These are phyloP conservation scores for Naegleria lovaniensis DNA, from an alignment of 208 protist species.

Conservation along the genomic window DNA sequence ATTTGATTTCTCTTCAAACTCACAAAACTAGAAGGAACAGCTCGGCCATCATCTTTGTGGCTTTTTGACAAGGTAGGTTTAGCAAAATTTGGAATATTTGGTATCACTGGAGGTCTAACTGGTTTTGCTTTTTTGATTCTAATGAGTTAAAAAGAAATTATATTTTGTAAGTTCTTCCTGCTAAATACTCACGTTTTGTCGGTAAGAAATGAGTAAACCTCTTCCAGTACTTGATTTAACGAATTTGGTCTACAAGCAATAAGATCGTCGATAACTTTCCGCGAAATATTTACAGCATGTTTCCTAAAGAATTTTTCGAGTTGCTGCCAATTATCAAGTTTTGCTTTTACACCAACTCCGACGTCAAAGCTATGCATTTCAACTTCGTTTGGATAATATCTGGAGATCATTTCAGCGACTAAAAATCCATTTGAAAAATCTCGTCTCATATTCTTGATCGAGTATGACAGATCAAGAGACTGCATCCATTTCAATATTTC, in stretches of 20 bases:
- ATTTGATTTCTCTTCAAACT: neutral
- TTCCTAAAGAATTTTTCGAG: constrained; percentile 60
- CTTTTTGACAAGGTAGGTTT: neutral
- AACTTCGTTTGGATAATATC: constrained; percentile 63
- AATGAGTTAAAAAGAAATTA: neutral
- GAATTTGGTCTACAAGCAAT: constrained; percentile 55
- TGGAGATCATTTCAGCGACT: constrained; percentile 80
- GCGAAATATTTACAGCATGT: constrained; percentile 57
- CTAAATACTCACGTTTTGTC: constrained; percentile 39
- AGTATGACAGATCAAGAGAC: constrained; percentile 75
- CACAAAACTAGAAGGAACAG: neutral
- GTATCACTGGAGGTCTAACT: neutral
- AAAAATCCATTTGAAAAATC: constrained; percentile 87
- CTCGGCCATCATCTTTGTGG: neutral
- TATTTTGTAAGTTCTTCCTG: neutral
- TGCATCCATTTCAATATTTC: constrained; percentile 92
- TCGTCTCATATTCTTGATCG: constrained; percentile 75
- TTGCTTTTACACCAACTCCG: constrained; percentile 60
- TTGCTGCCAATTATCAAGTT: constrained; percentile 74
- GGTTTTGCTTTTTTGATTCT: constrained; percentile 3
- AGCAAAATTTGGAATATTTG: constrained; percentile 1
- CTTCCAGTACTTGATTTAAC: constrained; percentile 59
- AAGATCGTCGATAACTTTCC: constrained; percentile 67
- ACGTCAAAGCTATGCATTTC: constrained; percentile 71
- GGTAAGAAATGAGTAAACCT: constrained; percentile 69